Evolutionary conservation across 306 rosid species (phyloP).

Genomic region (Malus asiatica): DNA sequence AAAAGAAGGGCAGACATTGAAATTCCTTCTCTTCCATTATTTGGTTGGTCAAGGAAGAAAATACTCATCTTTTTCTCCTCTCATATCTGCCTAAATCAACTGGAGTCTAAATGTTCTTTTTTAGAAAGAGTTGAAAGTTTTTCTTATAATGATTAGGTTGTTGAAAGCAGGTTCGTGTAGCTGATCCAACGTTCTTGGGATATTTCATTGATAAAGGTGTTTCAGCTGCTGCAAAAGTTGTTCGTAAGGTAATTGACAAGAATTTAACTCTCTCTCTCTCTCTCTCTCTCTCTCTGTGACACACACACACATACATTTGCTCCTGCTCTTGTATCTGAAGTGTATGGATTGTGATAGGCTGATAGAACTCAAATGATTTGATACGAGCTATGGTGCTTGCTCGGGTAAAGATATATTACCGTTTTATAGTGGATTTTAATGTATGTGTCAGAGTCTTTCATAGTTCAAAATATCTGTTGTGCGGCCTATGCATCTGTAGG

Average conservation of each 20-base stretch:
- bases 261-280: not conserved
- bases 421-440: too few relatives aligned
- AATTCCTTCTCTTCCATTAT: not conserved
- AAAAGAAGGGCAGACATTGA: not conserved
- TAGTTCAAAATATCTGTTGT: too few relatives aligned
- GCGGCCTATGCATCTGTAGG: too few relatives aligned
- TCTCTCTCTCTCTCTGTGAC: not conserved
- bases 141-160: constrained; percentile 28
- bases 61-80: not conserved
- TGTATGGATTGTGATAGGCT: too few relatives aligned
- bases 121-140: not conserved
- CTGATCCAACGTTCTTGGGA: constrained; percentile 93
- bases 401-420: too few relatives aligned
- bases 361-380: too few relatives aligned
- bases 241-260: constrained; percentile 66
- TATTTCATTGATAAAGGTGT: constrained; percentile 95
- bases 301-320: not conserved
- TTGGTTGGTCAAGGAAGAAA: constrained; percentile 5
- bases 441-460: too few relatives aligned
- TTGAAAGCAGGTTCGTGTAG: constrained; percentile 83
- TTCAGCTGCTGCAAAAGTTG: constrained; percentile 93
- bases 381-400: too few relatives aligned
- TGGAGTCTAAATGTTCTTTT: not conserved
- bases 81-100: not conserved
- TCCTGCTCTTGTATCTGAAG: not conserved